Percentiles rank a stretch among this genome's conserved stretches.
Evolutionary conservation across 176 grass and related monocot species (phyloP).

Genomic region (Oryza longistaminata): DNA sequence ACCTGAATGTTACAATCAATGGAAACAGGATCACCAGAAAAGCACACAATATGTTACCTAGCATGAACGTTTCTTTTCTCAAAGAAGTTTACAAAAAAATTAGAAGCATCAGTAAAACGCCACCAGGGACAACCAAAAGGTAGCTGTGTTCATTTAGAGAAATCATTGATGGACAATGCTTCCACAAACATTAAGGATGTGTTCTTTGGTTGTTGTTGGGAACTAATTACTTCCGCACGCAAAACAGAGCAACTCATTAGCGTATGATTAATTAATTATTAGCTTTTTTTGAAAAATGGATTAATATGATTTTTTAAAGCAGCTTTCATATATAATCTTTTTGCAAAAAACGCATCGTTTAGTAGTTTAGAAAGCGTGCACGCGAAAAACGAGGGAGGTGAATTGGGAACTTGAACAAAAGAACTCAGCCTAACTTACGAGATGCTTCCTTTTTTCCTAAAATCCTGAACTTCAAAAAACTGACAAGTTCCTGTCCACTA

Average conservation of each 20-base stretch:
- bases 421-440: not conserved
- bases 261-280: no score
- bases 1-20: conserved; percentile 57
- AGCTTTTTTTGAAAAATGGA: no score
- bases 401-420: no score
- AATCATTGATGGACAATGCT: not conserved
- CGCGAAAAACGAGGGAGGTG: no score
- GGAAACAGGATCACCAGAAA: conserved; percentile 12
- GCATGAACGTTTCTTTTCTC: not conserved
- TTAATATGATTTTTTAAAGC: no score
- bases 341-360: no score
- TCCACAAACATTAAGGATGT: not conserved
- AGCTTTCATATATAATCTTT: no score
- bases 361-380: no score
- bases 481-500: not conserved
- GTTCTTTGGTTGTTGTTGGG: no score
- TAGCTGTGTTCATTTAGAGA: not conserved
- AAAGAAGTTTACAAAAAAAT: not conserved
- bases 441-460: not conserved
- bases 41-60: not conserved
- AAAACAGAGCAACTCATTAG: no score
- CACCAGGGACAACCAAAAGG: not conserved
- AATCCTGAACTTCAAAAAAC: not conserved
- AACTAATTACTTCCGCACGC: no score
- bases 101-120: not conserved